Conservation (phyloP, 768 basidiomycete species). For the Steccherinum ochraceum region DNA sequence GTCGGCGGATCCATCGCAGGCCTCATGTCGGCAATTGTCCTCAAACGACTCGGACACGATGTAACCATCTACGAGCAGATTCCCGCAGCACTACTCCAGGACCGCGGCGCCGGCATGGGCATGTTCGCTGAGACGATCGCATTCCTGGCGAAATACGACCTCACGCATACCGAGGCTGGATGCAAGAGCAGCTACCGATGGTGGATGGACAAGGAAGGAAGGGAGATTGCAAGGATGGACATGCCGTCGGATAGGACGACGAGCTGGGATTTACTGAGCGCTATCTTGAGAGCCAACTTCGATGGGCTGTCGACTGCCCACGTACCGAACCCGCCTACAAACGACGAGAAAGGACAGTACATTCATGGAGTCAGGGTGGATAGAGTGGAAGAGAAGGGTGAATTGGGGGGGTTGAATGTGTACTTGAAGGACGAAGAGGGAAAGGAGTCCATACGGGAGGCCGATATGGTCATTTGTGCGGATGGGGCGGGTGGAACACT, state of each 20-base stretch:
- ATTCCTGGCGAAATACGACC: background rate
- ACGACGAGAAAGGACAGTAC: background rate
- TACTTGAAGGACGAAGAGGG: background rate
- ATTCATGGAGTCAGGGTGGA: background rate
- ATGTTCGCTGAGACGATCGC: background rate
- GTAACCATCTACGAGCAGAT: background rate
- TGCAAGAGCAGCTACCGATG: background rate
- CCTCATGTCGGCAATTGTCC: background rate
- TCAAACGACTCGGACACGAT: background rate
- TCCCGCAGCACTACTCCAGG: background rate
- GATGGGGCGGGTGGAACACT: background rate
- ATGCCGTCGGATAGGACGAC: background rate
- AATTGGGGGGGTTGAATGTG: background rate
- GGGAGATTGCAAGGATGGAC: background rate
- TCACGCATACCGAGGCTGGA: background rate
- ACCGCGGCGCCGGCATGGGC: background rate
- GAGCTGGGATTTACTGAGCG: background rate
- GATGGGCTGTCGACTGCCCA: background rate
- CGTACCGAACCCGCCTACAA: background rate
- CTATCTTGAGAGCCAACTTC: background rate
- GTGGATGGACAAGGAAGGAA: background rate
- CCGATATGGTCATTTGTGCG: background rate
- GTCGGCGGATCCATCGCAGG: too few relatives aligned
- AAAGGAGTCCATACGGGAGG: background rate
- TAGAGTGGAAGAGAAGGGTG: background rate